Percentiles rank a stretch among this genome's conserved stretches.
Conservation (phyloP, 306 rosid species). For the Fagus crenata region DNA sequence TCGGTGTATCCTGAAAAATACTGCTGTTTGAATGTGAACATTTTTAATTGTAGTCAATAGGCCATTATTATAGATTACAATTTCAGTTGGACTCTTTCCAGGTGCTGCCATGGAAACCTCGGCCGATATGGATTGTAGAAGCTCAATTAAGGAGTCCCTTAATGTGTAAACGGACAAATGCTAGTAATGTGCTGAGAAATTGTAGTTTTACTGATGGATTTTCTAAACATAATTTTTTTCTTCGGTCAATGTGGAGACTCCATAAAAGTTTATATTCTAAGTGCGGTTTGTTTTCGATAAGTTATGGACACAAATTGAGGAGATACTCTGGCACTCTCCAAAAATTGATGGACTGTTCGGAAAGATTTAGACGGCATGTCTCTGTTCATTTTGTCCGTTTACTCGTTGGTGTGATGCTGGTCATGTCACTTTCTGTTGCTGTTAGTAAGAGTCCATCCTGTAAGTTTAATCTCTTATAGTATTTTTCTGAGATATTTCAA, state of each 20-base stretch:
- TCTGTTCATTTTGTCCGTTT: conserved; percentile 47
- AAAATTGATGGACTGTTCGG: conserved; percentile 37
- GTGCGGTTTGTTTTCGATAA: conserved; percentile 39
- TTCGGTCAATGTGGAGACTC: conserved; percentile 29
- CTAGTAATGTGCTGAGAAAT: conserved; percentile 8
- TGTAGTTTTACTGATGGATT: conserved; percentile 21
- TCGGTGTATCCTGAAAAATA: background rate
- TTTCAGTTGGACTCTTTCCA: conserved; percentile 31
- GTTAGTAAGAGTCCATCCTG: conserved; percentile 52
- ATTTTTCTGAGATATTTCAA: background rate
- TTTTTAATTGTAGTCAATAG: background rate
- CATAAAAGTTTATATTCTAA: conserved; percentile 28
- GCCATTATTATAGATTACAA: background rate
- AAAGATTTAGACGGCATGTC: conserved; percentile 39
- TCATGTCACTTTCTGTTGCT: conserved; percentile 65
- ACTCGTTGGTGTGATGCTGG: conserved; percentile 66
- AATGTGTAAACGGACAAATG: conserved; percentile 11
- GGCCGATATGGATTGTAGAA: conserved; percentile 29
- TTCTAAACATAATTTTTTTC: conserved; percentile 34
- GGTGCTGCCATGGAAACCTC: conserved; percentile 44
- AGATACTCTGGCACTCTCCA: conserved; percentile 32
- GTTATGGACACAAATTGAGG: conserved; percentile 35
- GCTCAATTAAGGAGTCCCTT: conserved; percentile 18
- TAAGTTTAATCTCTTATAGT: conserved; percentile 38
- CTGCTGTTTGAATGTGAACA: background rate